A percentile compares a stretch with the other conserved stretches of the same genome.
These are phyloP conservation scores for Glycine tomentella DNA, from an alignment of 306 rosid species.

Conservation along the genomic window DNA sequence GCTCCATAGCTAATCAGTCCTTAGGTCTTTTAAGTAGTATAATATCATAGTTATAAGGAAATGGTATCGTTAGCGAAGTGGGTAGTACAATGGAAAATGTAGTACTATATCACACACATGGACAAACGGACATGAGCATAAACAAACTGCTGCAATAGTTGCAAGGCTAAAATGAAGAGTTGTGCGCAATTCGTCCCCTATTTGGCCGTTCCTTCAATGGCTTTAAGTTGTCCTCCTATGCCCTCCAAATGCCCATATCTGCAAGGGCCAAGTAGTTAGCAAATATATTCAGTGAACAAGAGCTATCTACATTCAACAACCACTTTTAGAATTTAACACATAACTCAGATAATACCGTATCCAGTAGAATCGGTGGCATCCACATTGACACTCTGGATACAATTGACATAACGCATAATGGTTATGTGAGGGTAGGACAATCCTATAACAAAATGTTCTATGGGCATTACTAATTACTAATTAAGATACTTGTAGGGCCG, in stretches of 20 bases:
- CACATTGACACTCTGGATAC: not conserved
- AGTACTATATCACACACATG: conserved; percentile 38
- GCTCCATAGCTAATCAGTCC: not conserved
- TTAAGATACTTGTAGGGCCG: not conserved
- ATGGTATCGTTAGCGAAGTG: not conserved
- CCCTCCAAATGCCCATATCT: conserved; percentile 61
- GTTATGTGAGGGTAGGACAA: not conserved
- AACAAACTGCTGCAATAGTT: conserved; percentile 37
- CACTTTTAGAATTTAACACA: conserved; percentile 2
- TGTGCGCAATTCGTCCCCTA: conserved; percentile 26
- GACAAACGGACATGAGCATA: conserved; percentile 25
- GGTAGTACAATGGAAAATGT: not conserved
- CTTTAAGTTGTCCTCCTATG: conserved; percentile 46
- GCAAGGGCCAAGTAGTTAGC: conserved; percentile 29
- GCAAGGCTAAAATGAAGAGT: conserved; percentile 32
- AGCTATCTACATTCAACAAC: not conserved
- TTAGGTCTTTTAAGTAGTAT: not conserved
- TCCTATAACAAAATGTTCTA: not conserved
- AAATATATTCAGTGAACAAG: not conserved
- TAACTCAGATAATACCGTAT: not conserved
- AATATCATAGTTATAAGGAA: not conserved
- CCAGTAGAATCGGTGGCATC: not conserved
- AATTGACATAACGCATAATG: not conserved
- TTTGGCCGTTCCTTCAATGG: not conserved
- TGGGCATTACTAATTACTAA: not conserved